A percentile compares a stretch with the other conserved stretches of the same genome.
Evolutionary conservation across 1,139 yeast genomes (phyloP).

Genomic region (Protomyces inundatus): DNA sequence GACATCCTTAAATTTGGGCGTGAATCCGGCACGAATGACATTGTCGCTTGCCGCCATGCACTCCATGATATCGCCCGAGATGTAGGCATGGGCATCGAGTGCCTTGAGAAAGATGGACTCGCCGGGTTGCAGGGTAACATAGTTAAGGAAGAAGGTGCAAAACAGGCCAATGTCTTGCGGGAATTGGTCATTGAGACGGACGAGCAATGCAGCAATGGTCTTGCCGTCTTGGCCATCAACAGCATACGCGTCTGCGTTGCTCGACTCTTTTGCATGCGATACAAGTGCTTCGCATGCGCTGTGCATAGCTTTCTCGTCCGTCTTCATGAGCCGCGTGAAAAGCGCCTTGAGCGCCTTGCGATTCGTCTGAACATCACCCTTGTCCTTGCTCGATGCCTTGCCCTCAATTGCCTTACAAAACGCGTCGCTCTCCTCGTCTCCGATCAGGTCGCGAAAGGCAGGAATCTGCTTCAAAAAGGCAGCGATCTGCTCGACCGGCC

Average conservation of each 20-base stretch:
- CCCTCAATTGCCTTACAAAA: conserved; percentile 4
- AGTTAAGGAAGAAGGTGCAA: conserved; percentile 87
- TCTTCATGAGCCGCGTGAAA: conserved; percentile 20
- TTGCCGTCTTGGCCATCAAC: conserved; percentile 25
- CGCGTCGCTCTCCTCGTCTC: conserved; percentile 43
- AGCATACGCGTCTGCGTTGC: neutral
- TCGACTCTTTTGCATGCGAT: neutral
- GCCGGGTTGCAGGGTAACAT: conserved; percentile 75
- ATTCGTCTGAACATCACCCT: conserved; percentile 4
- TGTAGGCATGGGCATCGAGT: conserved; percentile 49
- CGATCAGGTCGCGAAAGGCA: conserved; percentile 67
- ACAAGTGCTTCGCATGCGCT: conserved; percentile 13
- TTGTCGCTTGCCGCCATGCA: conserved; percentile 99
- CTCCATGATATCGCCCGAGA: conserved; percentile 51
- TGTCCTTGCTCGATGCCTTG: conserved; percentile 26
- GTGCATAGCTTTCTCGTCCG: conserved; percentile 1
- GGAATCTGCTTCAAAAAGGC: conserved; percentile 64
- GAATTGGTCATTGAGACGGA: conserved; percentile 75
- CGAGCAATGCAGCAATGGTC: conserved; percentile 49
- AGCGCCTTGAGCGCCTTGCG: conserved; percentile 16
- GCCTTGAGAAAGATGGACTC: conserved; percentile 97
- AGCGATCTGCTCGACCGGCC: conserved; percentile 75
- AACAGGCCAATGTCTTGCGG: conserved; percentile 91
- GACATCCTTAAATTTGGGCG: conserved; percentile 93
- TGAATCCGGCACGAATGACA: conserved; percentile 93